Conservation (phyloP, 768 basidiomycete species). For the Clitopilus passeckerianus region DNA sequence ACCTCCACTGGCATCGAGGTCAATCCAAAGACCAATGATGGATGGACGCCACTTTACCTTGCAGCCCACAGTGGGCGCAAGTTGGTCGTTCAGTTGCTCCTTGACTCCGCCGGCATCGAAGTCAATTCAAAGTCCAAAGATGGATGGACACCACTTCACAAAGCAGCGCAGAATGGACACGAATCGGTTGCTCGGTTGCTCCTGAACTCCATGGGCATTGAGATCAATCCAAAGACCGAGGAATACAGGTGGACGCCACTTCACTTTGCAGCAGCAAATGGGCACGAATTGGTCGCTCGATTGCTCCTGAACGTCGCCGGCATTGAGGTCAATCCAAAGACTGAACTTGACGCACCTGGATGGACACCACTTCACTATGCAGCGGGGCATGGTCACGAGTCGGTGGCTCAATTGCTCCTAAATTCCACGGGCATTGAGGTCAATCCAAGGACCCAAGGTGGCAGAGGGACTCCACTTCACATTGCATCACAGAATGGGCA, state of each 20-base stretch:
- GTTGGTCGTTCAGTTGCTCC: background rate
- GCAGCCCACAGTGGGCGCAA: background rate
- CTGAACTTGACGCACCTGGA: background rate
- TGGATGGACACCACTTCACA: background rate
- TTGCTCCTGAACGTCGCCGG: background rate
- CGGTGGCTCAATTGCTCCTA: background rate
- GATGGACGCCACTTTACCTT: background rate
- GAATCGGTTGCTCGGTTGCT: background rate
- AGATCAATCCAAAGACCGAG: background rate
- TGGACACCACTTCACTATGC: background rate
- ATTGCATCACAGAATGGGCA: background rate
- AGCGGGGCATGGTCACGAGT: background rate
- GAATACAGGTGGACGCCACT: background rate
- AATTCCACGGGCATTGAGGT: background rate
- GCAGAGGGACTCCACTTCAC: background rate
- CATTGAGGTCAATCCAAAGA: background rate
- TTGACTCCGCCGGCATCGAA: background rate
- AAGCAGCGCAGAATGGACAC: background rate
- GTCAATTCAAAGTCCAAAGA: background rate
- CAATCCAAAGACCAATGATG: background rate
- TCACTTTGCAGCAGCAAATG: background rate
- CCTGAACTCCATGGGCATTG: background rate
- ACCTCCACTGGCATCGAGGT: no score
- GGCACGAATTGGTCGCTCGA: background rate
- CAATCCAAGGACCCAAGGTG: background rate